Base-by-base conservation (phyloP, 228 moss, liverwort and hornwort genomes). In the Sphagnum fallax region DNA sequence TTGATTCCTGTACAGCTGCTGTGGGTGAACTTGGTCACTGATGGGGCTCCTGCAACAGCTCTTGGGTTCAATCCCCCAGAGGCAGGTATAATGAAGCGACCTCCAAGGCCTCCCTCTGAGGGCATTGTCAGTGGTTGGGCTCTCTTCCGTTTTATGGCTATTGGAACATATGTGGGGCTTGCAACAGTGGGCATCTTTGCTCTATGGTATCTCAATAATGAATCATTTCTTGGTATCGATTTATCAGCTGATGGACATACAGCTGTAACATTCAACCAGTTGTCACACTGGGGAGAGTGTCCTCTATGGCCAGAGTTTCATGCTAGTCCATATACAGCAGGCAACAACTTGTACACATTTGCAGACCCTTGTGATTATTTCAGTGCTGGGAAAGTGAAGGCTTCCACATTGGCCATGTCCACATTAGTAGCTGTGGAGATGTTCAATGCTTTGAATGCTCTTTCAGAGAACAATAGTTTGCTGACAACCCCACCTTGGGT, bases 11-110 rank as follows among this genome's bases (percentile, higher is more conserved):
- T 94, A 11, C 94, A 94, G 75, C 86, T 94, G 6, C 81, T 94
- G 13, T 94, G 94, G 94, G 94, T 94, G 64, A 94, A 94, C 79
- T 77, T 94, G n/a, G 94, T 94, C n/a, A 94, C 94, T 6, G 94
- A 94, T 57, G 94, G 94, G 2, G 89, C 94, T 52, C 94, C 94
- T 4, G 94, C 94, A 5, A 91, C 94, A 8, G 94, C 94, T 6
- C 69, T 94, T 11, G 94, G 94, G 6, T 94, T 94, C 77, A 94
- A 94, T 72, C 89, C 91, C 1, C 94, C 94, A 8, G 94, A 94
- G 65, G 76, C 49, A 1, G 94, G 91, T 67, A 88, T 94, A 61
- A 94, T 94, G 94, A 75, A 78, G 48, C 75, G 86, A 13, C 89
- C 94, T 6, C 94, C 94, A 4, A 83, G 94, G n/a, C 62, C 75